phyloP scores from a whole-genome alignment of 2,329 filamentous ascomycete species.

The Malbranchea zuffiana region DNA sequence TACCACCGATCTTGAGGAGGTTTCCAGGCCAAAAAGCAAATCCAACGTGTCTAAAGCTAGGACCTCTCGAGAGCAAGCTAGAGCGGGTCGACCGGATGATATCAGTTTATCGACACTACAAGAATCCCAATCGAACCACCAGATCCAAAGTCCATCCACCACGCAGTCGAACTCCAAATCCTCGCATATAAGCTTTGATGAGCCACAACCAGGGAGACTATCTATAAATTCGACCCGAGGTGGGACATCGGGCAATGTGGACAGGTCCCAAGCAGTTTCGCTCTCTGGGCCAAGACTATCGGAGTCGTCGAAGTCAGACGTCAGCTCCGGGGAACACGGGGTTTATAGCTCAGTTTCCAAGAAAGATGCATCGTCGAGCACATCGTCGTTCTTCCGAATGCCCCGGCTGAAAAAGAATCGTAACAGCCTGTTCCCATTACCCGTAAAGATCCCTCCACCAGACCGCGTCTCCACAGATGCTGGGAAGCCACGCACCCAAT shows the following conservation, averaged over 20 bases:
- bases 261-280: slow-evolving; percentile 51
- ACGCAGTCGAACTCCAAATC: slow-evolving; percentile 24
- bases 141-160: slow-evolving; percentile 18
- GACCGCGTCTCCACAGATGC: slow-evolving; percentile 23
- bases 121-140: background rate
- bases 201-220: slow-evolving; percentile 43
- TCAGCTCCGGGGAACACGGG: slow-evolving; percentile 59
- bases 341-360: slow-evolving; percentile 51
- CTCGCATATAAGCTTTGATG: slow-evolving; percentile 49
- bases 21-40: slow-evolving; percentile 19
- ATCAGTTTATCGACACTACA: background rate
- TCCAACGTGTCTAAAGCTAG: slow-evolving; percentile 5
- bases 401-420: slow-evolving; percentile 65
- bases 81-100: background rate
- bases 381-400: slow-evolving; percentile 69
- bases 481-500: slow-evolving; percentile 16
- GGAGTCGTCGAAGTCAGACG: slow-evolving; percentile 84
- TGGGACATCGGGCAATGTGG: slow-evolving; percentile 47
- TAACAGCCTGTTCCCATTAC: slow-evolving; percentile 75
- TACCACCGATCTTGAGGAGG: slow-evolving; percentile 47
- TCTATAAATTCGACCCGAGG: slow-evolving; percentile 37
- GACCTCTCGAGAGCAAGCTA: background rate
- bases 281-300: slow-evolving; percentile 57
- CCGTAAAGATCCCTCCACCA: slow-evolving; percentile 53
- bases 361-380: slow-evolving; percentile 52